Conservation (phyloP, 164 flowering plant species). For the Houttuynia cordata region DNA sequence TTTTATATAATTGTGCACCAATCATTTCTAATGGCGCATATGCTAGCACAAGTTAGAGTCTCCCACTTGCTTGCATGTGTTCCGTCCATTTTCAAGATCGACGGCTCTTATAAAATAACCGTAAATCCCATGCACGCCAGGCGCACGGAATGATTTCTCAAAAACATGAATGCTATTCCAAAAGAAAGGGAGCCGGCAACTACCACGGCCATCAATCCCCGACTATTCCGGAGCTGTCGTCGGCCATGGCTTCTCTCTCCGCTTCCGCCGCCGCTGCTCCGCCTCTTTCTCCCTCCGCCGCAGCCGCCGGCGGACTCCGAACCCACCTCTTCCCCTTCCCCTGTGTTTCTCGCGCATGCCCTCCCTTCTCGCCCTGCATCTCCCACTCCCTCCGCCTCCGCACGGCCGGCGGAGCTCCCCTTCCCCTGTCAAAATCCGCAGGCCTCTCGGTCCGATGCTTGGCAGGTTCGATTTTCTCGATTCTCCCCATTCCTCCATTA, state of each 20-base stretch:
- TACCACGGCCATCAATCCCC: too few species aligned
- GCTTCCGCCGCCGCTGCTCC: not conserved
- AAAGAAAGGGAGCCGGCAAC: too few species aligned
- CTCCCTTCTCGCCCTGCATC: not conserved
- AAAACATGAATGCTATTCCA: too few species aligned
- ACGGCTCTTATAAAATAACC: too few species aligned
- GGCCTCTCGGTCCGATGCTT: constrained; percentile 2
- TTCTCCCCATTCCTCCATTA: not conserved
- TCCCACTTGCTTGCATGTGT: too few species aligned
- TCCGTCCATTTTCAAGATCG: too few species aligned
- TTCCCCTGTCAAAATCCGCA: not conserved
- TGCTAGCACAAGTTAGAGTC: too few species aligned
- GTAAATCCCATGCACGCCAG: too few species aligned
- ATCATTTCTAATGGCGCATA: too few species aligned
- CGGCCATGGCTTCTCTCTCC: not conserved
- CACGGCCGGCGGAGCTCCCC: not conserved
- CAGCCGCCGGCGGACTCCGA: not conserved
- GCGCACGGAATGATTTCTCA: too few species aligned
- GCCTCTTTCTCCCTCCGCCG: not conserved
- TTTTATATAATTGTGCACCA: too few species aligned
- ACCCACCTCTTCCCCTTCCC: not conserved
- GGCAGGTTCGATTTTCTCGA: not conserved
- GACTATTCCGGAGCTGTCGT: too few species aligned
- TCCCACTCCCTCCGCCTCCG: not conserved
- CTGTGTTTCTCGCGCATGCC: not conserved